Conservation (phyloP, 768 basidiomycete species). For the Kwoniella dendrophila region DNA sequence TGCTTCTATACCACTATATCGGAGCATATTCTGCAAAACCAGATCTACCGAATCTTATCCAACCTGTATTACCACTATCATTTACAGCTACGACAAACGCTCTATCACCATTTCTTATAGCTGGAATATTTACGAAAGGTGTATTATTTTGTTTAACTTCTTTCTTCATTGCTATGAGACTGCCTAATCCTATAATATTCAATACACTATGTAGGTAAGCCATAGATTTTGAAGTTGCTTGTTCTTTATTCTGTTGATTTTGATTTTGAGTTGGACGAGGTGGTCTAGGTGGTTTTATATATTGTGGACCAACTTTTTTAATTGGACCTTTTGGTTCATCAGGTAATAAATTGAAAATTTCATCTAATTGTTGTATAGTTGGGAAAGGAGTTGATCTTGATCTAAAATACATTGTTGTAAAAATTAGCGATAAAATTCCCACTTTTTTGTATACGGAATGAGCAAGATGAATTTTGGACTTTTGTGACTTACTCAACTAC, state of each 20-base stretch:
- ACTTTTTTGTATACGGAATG: no score
- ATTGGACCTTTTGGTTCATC: conserved; percentile 59
- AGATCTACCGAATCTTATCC: conserved; percentile 77
- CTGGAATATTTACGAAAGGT: conserved; percentile 65
- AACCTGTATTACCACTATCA: conserved; percentile 81
- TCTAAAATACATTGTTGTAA: conserved; percentile 59
- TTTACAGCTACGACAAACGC: conserved; percentile 82
- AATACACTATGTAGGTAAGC: neutral
- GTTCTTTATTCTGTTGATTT: neutral
- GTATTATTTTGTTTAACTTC: neutral
- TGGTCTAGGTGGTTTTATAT: conserved; percentile 14
- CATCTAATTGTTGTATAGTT: conserved; percentile 72
- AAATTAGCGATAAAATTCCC: no score
- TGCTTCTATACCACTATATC: neutral
- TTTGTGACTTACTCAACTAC: conserved; percentile 72
- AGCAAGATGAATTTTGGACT: neutral
- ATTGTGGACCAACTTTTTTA: conserved; percentile 37
- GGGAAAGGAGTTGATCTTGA: conserved; percentile 82
- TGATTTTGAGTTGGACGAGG: neutral
- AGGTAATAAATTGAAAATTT: conserved; percentile 71
- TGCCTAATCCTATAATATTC: neutral
- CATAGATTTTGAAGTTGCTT: neutral
- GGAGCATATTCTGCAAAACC: conserved; percentile 65
- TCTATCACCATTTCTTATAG: conserved; percentile 80
- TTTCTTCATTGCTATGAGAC: neutral